These are phyloP conservation scores for Leonotis leonurus DNA, from an alignment of 257 asterid species.

Conservation along the genomic window DNA sequence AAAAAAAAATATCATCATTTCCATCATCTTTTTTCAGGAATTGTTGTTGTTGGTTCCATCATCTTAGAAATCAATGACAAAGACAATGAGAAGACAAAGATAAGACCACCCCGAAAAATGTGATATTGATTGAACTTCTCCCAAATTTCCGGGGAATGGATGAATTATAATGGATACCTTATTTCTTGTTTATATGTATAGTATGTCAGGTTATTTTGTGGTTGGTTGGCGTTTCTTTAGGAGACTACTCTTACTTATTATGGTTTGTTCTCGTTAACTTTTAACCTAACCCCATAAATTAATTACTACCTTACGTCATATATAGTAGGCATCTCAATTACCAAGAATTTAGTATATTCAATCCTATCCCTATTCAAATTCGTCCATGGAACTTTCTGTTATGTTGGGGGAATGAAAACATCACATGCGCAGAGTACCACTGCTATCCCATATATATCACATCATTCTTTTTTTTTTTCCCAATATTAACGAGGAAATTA, in stretches of 20 bases:
- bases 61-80: neutral
- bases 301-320: neutral
- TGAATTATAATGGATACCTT: neutral
- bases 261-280: too few relatives aligned
- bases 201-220: too few relatives aligned
- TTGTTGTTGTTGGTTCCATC: neutral
- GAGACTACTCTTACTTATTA: constrained; percentile 6
- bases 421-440: too few relatives aligned
- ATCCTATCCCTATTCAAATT: too few relatives aligned
- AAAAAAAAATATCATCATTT: neutral
- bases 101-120: constrained; percentile 11
- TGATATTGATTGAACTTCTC: constrained; percentile 12
- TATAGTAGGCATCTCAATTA: neutral
- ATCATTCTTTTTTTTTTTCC: too few relatives aligned
- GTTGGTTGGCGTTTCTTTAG: constrained; percentile 11
- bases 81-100: neutral
- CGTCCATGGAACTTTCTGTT: too few relatives aligned
- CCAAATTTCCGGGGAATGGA: constrained; percentile 9
- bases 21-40: neutral
- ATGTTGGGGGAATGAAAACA: too few relatives aligned
- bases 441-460: too few relatives aligned
- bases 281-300: neutral
- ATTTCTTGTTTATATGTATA: neutral
- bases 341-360: too few relatives aligned
- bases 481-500: too few relatives aligned